Conservation (phyloP, 768 basidiomycete species). For the Hericium erinaceus region DNA sequence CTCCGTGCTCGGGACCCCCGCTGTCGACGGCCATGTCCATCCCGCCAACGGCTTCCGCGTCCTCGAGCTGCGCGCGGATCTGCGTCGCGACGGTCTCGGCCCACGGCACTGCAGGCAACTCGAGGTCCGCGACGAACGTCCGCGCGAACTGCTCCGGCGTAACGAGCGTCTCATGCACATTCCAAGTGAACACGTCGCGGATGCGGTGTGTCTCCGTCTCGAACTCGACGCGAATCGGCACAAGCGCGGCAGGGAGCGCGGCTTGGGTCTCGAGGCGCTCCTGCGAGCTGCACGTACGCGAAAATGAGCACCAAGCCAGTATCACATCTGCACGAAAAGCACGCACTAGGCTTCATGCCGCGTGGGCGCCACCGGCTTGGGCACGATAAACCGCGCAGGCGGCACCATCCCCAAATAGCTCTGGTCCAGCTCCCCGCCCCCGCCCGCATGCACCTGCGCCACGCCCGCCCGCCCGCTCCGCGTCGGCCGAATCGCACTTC, state of each 20-base stretch:
- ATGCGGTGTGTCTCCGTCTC: conserved; percentile 88
- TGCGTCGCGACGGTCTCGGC: conserved; percentile 74
- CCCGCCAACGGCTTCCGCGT: conserved; percentile 73
- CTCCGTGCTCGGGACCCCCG: conserved; percentile 20
- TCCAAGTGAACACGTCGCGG: conserved; percentile 95
- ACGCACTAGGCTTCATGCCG: conserved; percentile 72
- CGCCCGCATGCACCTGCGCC: conserved; percentile 25
- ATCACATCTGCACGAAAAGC: not conserved
- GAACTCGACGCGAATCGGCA: conserved; percentile 93
- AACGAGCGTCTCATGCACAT: conserved; percentile 79
- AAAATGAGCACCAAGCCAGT: not conserved
- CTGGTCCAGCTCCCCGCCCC: conserved; percentile 54
- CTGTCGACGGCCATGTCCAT: conserved; percentile 65
- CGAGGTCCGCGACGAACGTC: conserved; percentile 84
- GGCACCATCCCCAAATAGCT: conserved; percentile 85
- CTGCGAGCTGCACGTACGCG: conserved; percentile 37
- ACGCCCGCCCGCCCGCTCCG: conserved; percentile 30
- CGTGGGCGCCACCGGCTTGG: conserved; percentile 47
- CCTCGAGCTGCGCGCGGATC: conserved; percentile 87
- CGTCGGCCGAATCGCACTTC: conserved; percentile 34
- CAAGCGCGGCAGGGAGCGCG: conserved; percentile 41
- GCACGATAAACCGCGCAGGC: conserved; percentile 66
- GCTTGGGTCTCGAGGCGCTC: conserved; percentile 62
- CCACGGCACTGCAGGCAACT: conserved; percentile 59
- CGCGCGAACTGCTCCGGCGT: conserved; percentile 79